Evolutionary conservation across 2,329 filamentous ascomycete species (phyloP).

Genomic region (Talaromyces piceae): DNA sequence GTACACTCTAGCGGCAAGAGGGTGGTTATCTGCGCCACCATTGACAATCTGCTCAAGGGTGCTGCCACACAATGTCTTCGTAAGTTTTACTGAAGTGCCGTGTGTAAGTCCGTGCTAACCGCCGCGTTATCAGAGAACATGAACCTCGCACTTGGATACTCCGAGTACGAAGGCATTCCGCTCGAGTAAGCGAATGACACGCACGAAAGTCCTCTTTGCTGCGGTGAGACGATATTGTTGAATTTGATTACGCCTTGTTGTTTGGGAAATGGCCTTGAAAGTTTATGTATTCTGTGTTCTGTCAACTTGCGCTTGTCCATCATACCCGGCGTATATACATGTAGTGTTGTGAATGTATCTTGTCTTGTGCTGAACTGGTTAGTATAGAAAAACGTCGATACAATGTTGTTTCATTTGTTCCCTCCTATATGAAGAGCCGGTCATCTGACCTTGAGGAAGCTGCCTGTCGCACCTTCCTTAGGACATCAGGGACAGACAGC

Average conservation of each 20-base stretch:
- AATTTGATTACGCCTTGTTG: conserved; percentile 4
- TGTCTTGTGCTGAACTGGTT: conserved; percentile 1
- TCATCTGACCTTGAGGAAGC: background rate
- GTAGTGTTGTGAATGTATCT: conserved; percentile 9
- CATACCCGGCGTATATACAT: conserved; percentile 11
- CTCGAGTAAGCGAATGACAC: conserved; percentile 33
- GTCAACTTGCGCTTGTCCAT: conserved; percentile 8
- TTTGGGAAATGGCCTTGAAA: conserved; percentile 1
- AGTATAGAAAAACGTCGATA: conserved; percentile 1
- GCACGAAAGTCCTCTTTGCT: conserved; percentile 1
- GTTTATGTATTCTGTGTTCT: conserved; percentile 2
- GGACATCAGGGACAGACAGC: background rate
- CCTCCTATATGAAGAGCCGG: background rate
- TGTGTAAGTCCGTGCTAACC: conserved; percentile 9
- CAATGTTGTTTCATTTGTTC: background rate
- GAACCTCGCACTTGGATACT: conserved; percentile 84
- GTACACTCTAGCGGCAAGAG: conserved; percentile 83
- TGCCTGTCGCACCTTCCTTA: background rate
- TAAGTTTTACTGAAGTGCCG: conserved; percentile 43
- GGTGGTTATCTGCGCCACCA: conserved; percentile 88
- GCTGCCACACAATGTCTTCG: conserved; percentile 87
- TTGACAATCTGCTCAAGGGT: conserved; percentile 90
- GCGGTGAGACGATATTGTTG: background rate
- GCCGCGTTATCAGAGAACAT: conserved; percentile 65
- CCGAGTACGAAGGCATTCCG: conserved; percentile 82